Evolutionary conservation across 2,329 filamentous ascomycete species (phyloP).

Genomic region (Cordyceps fumosorosea): DNA sequence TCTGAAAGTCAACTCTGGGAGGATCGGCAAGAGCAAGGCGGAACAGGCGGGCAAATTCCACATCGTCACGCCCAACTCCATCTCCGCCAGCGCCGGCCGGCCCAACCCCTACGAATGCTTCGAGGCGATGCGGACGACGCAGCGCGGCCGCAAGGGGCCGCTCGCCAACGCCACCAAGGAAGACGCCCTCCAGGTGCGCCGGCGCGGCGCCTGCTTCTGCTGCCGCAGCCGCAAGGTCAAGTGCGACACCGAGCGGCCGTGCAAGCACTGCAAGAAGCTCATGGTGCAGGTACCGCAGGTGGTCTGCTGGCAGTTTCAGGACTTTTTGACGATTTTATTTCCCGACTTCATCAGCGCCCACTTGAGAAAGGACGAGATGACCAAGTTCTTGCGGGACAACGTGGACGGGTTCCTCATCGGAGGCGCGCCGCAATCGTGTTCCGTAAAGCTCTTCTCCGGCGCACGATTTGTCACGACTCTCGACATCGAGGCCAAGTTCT

Average conservation of each 20-base stretch:
- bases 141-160: constrained; percentile 50
- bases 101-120: constrained; percentile 50
- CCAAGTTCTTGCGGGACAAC: constrained; percentile 42
- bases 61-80: constrained; percentile 48
- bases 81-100: constrained; percentile 43
- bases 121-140: constrained; percentile 45
- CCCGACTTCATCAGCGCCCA: constrained; percentile 46
- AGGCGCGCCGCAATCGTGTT: constrained; percentile 34
- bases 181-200: constrained; percentile 47
- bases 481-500: constrained; percentile 45
- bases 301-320: constrained; percentile 53
- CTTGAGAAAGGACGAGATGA: constrained; percentile 44
- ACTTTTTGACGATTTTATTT: constrained; percentile 47
- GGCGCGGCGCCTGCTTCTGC: constrained; percentile 51
- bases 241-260: constrained; percentile 49
- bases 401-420: constrained; percentile 37
- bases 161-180: constrained; percentile 48
- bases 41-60: constrained; percentile 41
- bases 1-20: constrained; percentile 37
- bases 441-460: constrained; percentile 44
- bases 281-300: constrained; percentile 43
- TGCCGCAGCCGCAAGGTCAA: constrained; percentile 54
- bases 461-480: constrained; percentile 37
- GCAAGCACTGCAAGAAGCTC: constrained; percentile 50
- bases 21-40: constrained; percentile 40